Evolutionary conservation across 129 eudicot species (phyloP).

Genomic region (Chrysanthemum lavandulifolium): DNA sequence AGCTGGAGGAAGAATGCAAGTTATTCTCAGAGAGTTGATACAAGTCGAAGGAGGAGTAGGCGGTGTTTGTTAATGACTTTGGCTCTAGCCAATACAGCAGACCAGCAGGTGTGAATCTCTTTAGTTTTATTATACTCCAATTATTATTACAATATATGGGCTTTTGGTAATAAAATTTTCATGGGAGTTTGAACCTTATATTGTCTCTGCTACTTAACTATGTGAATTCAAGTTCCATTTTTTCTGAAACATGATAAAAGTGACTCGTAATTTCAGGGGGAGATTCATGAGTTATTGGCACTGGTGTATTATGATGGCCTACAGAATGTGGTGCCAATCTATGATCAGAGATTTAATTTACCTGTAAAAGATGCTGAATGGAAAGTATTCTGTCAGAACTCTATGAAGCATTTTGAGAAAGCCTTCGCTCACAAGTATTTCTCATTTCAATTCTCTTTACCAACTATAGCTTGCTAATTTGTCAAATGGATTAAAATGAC

Average conservation of each 20-base stretch:
- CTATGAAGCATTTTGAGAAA: slow-evolving; percentile 89
- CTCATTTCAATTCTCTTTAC: slow-evolving; percentile 7
- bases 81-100: slow-evolving; percentile 79
- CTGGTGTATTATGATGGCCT: slow-evolving; percentile 90
- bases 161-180: slow-evolving; percentile 2
- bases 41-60: slow-evolving; percentile 94
- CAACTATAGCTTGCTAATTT: slow-evolving; percentile 6
- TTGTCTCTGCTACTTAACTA: no score
- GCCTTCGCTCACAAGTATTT: slow-evolving; percentile 82
- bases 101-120: slow-evolving; percentile 61
- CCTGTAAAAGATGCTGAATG: slow-evolving; percentile 81
- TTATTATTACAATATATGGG: background rate
- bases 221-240: background rate
- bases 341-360: slow-evolving; percentile 74
- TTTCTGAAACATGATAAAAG: slow-evolving; percentile 10
- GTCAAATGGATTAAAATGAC: background rate
- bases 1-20: slow-evolving; percentile 82
- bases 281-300: slow-evolving; percentile 94
- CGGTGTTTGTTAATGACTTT: slow-evolving; percentile 91
- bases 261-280: slow-evolving; percentile 62
- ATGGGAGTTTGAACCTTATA: no score
- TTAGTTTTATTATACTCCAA: background rate
- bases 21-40: slow-evolving; percentile 79
- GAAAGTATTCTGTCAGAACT: slow-evolving; percentile 80
- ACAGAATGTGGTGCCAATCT: slow-evolving; percentile 92